These are phyloP conservation scores for Penicillium soppii DNA, from an alignment of 495 filamentous ascomycete species.

Conservation along the genomic window DNA sequence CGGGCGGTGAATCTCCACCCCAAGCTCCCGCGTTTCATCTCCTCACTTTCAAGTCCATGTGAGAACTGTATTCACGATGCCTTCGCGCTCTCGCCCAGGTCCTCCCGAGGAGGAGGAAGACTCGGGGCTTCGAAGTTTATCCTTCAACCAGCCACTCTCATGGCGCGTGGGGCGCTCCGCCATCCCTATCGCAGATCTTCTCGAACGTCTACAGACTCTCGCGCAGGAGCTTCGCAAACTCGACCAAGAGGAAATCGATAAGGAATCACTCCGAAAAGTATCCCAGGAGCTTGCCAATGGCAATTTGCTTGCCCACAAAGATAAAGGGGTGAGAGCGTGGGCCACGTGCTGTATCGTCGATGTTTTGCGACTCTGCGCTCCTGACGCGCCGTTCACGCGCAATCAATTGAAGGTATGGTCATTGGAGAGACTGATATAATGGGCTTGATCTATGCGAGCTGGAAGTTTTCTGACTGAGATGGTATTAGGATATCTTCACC, in stretches of 20 bases:
- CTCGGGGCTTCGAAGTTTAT: conserved; percentile 38
- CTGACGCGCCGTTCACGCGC: conserved; percentile 89
- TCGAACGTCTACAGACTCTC: conserved; percentile 76
- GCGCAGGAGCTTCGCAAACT: conserved; percentile 79
- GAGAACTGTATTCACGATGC: conserved; percentile 39
- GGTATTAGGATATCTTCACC: conserved; percentile 81
- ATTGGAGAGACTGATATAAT: conserved; percentile 4
- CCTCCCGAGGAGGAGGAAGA: conserved; percentile 39
- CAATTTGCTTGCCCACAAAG: conserved; percentile 84
- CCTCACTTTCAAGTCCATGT: conserved; percentile 22
- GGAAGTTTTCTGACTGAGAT: neutral
- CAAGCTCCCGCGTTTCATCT: conserved; percentile 19
- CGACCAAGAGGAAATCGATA: conserved; percentile 84
- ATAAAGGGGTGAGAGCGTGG: conserved; percentile 87
- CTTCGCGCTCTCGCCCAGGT: conserved; percentile 49
- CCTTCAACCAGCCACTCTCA: conserved; percentile 83
- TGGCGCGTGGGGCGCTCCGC: conserved; percentile 86
- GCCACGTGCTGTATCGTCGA: conserved; percentile 89
- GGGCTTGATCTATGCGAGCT: neutral
- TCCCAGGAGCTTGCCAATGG: conserved; percentile 85
- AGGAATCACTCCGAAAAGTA: conserved; percentile 75
- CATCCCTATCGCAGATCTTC: conserved; percentile 78
- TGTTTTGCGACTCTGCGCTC: conserved; percentile 89
- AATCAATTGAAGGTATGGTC: conserved; percentile 82
- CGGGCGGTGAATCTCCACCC: conserved; percentile 29